Evolutionary conservation across 2,329 filamentous ascomycete species (phyloP).

Genomic region (Hypoxylon rubiginosum): DNA sequence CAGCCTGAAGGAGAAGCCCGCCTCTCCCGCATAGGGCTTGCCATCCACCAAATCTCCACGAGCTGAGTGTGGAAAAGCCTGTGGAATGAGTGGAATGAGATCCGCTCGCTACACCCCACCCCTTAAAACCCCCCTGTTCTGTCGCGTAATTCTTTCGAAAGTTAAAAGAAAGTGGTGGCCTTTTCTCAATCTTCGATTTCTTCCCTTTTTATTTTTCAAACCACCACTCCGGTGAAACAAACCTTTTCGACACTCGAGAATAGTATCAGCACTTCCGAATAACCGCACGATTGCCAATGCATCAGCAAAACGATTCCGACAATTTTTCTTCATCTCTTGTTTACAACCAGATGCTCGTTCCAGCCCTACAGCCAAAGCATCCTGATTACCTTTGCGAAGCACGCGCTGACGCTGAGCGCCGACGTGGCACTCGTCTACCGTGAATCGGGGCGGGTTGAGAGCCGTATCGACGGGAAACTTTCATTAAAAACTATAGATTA

Average conservation of each 20-base stretch:
- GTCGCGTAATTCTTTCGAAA: conserved; percentile 19
- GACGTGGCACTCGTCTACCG: conserved; percentile 64
- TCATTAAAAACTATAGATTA: conserved; percentile 24
- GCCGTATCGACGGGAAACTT: conserved; percentile 27
- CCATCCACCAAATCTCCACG: conserved; percentile 9
- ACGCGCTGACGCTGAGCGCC: conserved; percentile 71
- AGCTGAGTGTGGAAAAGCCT: conserved; percentile 30
- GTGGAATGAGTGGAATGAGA: conserved; percentile 26
- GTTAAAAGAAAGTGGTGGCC: conserved; percentile 20
- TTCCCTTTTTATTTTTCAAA: conserved; percentile 22
- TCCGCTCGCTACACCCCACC: conserved; percentile 29
- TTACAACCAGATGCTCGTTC: conserved; percentile 70
- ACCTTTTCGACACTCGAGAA: background rate
- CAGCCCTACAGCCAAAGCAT: conserved; percentile 63
- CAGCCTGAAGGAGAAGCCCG: conserved; percentile 23
- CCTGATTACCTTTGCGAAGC: conserved; percentile 64
- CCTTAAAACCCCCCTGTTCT: background rate
- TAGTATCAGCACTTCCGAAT: conserved; percentile 4
- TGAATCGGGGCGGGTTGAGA: conserved; percentile 55
- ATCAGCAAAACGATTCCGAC: conserved; percentile 64
- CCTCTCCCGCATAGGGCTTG: conserved; percentile 3
- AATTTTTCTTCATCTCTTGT: conserved; percentile 62
- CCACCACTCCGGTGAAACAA: conserved; percentile 30
- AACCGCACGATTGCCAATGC: conserved; percentile 62
- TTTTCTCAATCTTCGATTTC: conserved; percentile 21